Conservation (phyloP, 225 moss, liverwort and hornwort species). For the Marchantia polymorpha region DNA sequence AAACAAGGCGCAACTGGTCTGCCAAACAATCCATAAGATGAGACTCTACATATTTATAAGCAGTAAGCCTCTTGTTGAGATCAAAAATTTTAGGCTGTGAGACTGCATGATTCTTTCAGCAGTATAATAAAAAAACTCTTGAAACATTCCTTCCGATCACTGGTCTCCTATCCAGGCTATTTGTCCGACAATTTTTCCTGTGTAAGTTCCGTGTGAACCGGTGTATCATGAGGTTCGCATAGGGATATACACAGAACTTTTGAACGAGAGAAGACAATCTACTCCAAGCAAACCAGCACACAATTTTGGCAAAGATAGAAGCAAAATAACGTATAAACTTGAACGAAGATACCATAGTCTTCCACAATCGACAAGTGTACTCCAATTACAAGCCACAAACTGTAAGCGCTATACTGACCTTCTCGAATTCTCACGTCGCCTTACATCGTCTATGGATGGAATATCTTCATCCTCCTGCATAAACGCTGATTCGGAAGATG, state of each 20-base stretch:
- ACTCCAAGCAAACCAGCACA: slow-evolving; percentile 14
- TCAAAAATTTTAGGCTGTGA: too few species aligned
- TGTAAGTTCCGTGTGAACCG: slow-evolving; percentile 14
- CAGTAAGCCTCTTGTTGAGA: too few species aligned
- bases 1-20: too few species aligned
- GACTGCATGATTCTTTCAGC: too few species aligned
- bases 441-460: slow-evolving; percentile 29
- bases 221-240: slow-evolving; percentile 10
- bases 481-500: slow-evolving; percentile 34
- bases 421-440: slow-evolving; percentile 38
- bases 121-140: too few species aligned
- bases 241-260: slow-evolving; percentile 13
- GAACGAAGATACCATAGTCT: neutral
- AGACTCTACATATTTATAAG: too few species aligned
- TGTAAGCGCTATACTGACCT: slow-evolving; percentile 25
- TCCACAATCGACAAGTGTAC: neutral
- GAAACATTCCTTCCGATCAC: slow-evolving; percentile 1
- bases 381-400: neutral
- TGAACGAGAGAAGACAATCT: slow-evolving; percentile 17
- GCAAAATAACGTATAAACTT: neutral
- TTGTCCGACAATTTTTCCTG: slow-evolving; percentile 12
- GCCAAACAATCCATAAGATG: too few species aligned
- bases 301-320: neutral
- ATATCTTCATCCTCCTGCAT: slow-evolving; percentile 43
- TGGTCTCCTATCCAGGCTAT: slow-evolving; percentile 9